Evolutionary conservation across 1,284 basidiomycete genomes (phyloP).

Genomic region (Rhodotorula sp.): DNA sequence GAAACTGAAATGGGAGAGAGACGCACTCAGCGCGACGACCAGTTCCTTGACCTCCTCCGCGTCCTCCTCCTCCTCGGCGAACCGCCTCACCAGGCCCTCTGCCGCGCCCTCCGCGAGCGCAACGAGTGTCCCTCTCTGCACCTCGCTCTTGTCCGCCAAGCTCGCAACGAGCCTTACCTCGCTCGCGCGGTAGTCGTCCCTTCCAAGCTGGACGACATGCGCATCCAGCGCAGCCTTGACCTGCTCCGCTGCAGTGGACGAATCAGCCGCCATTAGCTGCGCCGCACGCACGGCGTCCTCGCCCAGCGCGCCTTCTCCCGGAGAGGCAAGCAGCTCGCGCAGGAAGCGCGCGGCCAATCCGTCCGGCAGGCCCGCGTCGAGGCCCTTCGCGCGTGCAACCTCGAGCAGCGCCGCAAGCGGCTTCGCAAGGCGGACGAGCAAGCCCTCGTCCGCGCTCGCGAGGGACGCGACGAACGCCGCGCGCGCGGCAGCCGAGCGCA

Average conservation of each 20-base stretch:
- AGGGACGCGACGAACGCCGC: not conserved
- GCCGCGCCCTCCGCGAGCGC: constrained; percentile 13
- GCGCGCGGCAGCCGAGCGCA: constrained; percentile 26
- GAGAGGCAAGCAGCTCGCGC: not conserved
- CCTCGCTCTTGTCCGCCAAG: not conserved
- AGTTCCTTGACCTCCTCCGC: constrained; percentile 7
- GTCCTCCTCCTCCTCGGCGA: constrained; percentile 29
- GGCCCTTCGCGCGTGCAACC: constrained; percentile 2
- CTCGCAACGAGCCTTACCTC: constrained; percentile 16
- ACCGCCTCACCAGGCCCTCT: constrained; percentile 19
- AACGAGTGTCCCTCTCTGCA: not conserved
- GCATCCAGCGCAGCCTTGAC: constrained; percentile 1
- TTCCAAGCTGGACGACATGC: constrained; percentile 8
- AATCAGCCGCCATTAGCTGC: not conserved
- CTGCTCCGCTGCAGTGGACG: not conserved
- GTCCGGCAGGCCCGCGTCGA: not conserved
- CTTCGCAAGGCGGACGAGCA: not conserved
- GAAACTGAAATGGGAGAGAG: not conserved
- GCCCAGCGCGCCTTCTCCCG: no score
- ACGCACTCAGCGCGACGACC: constrained; percentile 19
- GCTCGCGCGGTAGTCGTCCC: constrained; percentile 13
- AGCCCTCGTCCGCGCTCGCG: not conserved
- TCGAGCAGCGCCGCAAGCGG: constrained; percentile 24
- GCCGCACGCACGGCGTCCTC: not conserved
- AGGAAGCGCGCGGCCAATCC: not conserved